Evolutionary conservation across 192 early-diverging fungal genomes (phyloP), one percentile per base, ranked within the genome.

Genomic region (Entomortierella beljakovae): DNA sequence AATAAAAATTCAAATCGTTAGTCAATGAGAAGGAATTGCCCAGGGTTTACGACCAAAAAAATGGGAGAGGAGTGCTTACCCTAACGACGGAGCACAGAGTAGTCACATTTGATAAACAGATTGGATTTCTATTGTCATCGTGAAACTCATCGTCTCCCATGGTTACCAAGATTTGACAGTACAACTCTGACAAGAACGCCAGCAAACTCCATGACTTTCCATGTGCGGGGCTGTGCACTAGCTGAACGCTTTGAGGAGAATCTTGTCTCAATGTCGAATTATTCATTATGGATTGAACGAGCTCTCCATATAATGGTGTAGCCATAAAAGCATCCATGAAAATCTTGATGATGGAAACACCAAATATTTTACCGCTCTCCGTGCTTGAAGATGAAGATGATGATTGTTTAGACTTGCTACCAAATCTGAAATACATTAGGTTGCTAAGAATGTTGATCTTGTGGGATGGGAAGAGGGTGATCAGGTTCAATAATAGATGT

Each of bases 141-240:
- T 93, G 90, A 66, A 97, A 88, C 80, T 98, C 96, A 54, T 95
- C 92, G 79, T 98, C 97, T 15, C 92, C 92, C 46, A 94, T 87
- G 0, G 92, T 95, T 56, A 92, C 77, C 13, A 98, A 69, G 72
- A 92, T 80, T 31, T 89, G 85, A 72, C 86, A 88, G 54, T 93
- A 88, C 6, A 93, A 67, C 64, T 97, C 95, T 50, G 90, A 89
- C 20, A 96, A 65, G 10, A 97, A 81, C 18, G 88, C 84, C 23
- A 96, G 62, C 18, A 90, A 57, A 11, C 68, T 70, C 91, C 91
- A 94, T 32, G 88, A 79, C 8, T 70, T 70, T 11, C 77, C 49
- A 57, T 82, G 76, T 4, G 20, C 10, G 6, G 79, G 51, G 43
- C 90, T 88, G 61, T 57, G 35, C 10, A 80, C 62, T 16, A 68